A percentile compares a stretch with the other conserved stretches of the same genome.
Evolutionary conservation across 306 rosid genomes (phyloP).

Genomic region (Quercus gilva): DNA sequence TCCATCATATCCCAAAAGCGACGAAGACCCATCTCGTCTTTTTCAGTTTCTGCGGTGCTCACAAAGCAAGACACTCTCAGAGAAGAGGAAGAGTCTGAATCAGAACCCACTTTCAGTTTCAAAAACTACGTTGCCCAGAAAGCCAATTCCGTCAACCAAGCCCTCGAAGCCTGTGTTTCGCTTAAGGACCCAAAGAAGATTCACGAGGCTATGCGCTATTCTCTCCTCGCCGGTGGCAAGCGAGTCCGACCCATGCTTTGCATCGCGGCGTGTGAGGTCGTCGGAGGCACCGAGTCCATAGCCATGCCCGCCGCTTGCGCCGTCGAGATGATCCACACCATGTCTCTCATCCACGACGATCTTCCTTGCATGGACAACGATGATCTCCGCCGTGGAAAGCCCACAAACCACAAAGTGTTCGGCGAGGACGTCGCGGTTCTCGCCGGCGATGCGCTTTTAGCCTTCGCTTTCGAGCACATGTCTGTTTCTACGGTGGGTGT

Average conservation of each 20-base stretch:
- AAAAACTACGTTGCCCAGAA: constrained; percentile 50
- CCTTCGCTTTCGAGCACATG: constrained; percentile 65
- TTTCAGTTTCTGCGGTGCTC: constrained; percentile 35
- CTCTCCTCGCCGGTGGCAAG: constrained; percentile 82
- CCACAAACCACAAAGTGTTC: constrained; percentile 64
- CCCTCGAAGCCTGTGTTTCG: constrained; percentile 49
- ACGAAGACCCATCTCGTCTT: not conserved
- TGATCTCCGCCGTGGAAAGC: constrained; percentile 76
- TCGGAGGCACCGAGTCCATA: constrained; percentile 44
- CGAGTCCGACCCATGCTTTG: constrained; percentile 70
- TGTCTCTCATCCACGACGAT: constrained; percentile 85
- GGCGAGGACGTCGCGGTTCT: constrained; percentile 77
- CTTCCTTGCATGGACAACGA: constrained; percentile 85
- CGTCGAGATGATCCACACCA: constrained; percentile 80
- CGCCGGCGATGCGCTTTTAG: constrained; percentile 69
- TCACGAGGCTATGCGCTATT: constrained; percentile 74
- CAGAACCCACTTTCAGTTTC: constrained; percentile 41
- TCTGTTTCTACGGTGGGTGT: constrained; percentile 41
- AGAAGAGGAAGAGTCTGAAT: not conserved
- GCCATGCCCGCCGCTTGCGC: constrained; percentile 77
- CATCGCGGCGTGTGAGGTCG: constrained; percentile 68
- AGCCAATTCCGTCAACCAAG: constrained; percentile 49
- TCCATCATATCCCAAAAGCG: constrained; percentile 14
- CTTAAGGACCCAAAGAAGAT: constrained; percentile 53
- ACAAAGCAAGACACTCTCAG: constrained; percentile 25